Evolutionary conservation across 148 eudicot species (phyloP), one percentile per base, ranked within the genome.

Genomic region (Pouteria glomerata): DNA sequence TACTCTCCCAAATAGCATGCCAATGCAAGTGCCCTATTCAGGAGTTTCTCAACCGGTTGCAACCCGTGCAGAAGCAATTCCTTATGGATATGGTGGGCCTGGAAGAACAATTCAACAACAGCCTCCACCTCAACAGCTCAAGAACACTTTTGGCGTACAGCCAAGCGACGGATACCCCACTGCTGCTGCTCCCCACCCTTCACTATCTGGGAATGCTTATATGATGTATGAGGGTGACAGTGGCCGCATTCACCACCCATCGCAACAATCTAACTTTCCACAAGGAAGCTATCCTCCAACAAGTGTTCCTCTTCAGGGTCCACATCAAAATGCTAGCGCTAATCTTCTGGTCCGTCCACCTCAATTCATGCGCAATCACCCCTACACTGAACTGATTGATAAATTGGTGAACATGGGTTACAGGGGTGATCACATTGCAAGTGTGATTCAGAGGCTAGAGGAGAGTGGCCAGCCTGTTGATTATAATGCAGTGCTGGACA

Each of bases 361-460:
- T 42, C 96, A 86, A 68, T 86, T 80, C 51, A 72, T 82, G 73
- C 85, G 93, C 33, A 81, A 65, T 80, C 99, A 92, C 77, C 99
- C 97, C 8, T 88, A 89, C 82, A 85, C 79, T 63, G 99, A 95
- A 69, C 83, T 95, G 77, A 83, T 95, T 70, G 97, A 95, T 63
- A 92, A 92, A 82, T 61, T 95, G 84, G 96, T 87, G 74, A 80
- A 82, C 83, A 95, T 95, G 97, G 99, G 99, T 62, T 95, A 92
- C 69, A 79, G 99, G 71, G 92, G 94, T 33, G 99, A 92, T 60
- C 97, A 87, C 68, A 90, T 90, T 42, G 78, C 79, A 23, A 76
- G 84, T 27, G 89, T 92, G 72, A 95, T 95, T 75, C 97, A 95
- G 85, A 90, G 97, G 92, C 82, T 95, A 42, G 96, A 95, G 78